Base-by-base conservation (phyloP, 352 stramenopile species). In the Pythium utonaiense region DNA sequence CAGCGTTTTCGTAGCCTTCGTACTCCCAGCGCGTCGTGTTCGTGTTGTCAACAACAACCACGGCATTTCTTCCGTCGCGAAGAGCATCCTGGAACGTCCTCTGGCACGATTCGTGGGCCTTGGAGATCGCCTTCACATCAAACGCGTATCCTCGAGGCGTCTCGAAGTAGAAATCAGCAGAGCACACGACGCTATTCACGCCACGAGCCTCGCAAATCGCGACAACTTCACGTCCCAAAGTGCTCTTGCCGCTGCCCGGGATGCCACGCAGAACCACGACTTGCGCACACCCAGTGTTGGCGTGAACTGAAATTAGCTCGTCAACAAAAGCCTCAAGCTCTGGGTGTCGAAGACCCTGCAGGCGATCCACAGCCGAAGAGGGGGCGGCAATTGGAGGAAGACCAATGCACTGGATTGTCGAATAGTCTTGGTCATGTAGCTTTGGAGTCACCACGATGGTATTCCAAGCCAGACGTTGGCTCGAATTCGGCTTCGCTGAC, bases 1-100 rank as follows among this genome's bases (percentile, higher is more conserved):
- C 57, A 4, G 19, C n/a, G 17, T 59, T 16, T 31, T 81, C 72
- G 31, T 92, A 92, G 17, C 64, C 31, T 19, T 78, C 71, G 38
- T 86, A 92, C 58, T 90, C 83, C 81, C 83, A 89, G 24, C 48
- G 53, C 54, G 87, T 79, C 3, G 81, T 89, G 54, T 79, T 78
- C 0, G 83, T 91, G 52, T 92, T 92, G 57, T 92, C 83, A 5
- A 91, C 75, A 8, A 92, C n/a, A 25, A 92, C 44, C 28, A 92
- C 53, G 3, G 64, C 50, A 9, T 60, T 56, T 8, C 25, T 22
- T 24, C 50, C 36, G 16, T 57, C 36, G 7, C 61, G 19, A 22
- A 89, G 21, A 17, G 75, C 76, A 22, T 62, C 53, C 0, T 61
- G 59, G 55, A 89, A 90, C 12, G 66, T 48, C 3, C 36, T 31